Percentiles rank a stretch among this genome's conserved stretches.
phyloP scores from a whole-genome alignment of 192 early-diverging fungal species.

The Backusella tuberculispora region DNA sequence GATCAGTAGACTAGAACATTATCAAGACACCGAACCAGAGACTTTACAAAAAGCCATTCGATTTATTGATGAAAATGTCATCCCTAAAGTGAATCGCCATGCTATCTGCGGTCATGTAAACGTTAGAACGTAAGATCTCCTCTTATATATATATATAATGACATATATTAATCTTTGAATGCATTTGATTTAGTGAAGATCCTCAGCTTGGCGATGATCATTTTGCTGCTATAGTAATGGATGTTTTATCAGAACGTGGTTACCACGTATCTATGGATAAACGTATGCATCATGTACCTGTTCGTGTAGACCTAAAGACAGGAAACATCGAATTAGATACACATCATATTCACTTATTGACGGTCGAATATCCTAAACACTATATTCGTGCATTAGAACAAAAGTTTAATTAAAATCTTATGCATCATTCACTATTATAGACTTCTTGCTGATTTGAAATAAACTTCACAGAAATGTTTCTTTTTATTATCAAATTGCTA shows the following conservation, averaged over 20 bases:
- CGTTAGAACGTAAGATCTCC: slow-evolving; percentile 51
- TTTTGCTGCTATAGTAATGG: slow-evolving; percentile 58
- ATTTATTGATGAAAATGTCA: slow-evolving; percentile 53
- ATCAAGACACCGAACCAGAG: slow-evolving; percentile 53
- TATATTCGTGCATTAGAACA: slow-evolving; percentile 63
- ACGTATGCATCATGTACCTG: slow-evolving; percentile 51
- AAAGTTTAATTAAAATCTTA: slow-evolving; percentile 48
- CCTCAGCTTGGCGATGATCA: slow-evolving; percentile 46
- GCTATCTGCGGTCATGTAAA: slow-evolving; percentile 61
- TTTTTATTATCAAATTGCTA: background rate
- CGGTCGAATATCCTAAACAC: slow-evolving; percentile 60
- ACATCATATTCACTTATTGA: slow-evolving; percentile 52
- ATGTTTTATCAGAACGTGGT: slow-evolving; percentile 60
- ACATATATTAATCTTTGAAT: background rate
- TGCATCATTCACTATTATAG: background rate
- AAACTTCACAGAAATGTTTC: background rate
- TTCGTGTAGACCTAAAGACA: slow-evolving; percentile 50
- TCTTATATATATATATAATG: background rate
- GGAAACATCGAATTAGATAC: slow-evolving; percentile 55
- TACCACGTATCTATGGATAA: slow-evolving; percentile 60
- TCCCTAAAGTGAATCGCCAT: slow-evolving; percentile 53
- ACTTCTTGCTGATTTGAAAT: background rate
- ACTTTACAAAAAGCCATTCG: slow-evolving; percentile 48
- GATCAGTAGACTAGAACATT: slow-evolving; percentile 58
- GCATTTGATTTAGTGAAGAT: slow-evolving; percentile 40